These are phyloP conservation scores for Oryza meyeriana DNA, from an alignment of 176 grass and related monocot genomes.

Conservation along the genomic window DNA sequence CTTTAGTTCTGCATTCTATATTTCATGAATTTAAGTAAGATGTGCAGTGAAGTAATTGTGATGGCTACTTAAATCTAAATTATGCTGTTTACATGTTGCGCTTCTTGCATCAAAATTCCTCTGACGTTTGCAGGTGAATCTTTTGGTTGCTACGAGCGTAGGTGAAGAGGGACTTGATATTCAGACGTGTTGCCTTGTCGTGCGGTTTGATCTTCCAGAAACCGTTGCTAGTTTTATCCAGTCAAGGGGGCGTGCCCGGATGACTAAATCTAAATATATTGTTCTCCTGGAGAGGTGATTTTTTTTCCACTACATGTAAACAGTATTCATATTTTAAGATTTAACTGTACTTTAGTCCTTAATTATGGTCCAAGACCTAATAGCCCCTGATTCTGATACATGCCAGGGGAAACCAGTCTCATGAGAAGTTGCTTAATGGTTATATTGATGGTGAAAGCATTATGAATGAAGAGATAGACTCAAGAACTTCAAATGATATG, in stretches of 20 bases:
- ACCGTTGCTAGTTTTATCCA: slow-evolving; percentile 91
- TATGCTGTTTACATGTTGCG: slow-evolving; percentile 17
- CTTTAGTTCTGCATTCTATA: background rate
- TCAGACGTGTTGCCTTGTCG: slow-evolving; percentile 90
- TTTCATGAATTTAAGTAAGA: background rate
- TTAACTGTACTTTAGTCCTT: slow-evolving; percentile 18
- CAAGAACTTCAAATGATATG: slow-evolving; percentile 66
- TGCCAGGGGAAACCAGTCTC: slow-evolving; percentile 67
- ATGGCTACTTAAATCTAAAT: slow-evolving; percentile 1
- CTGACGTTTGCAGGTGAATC: slow-evolving; percentile 69
- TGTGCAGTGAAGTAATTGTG: slow-evolving; percentile 10
- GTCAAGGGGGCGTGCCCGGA: slow-evolving; percentile 86
- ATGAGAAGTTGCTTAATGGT: slow-evolving; percentile 74
- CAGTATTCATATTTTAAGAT: slow-evolving; percentile 13
- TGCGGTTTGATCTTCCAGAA: slow-evolving; percentile 97
- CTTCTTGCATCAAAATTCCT: slow-evolving; percentile 31
- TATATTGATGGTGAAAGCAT: slow-evolving; percentile 69
- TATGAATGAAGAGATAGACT: slow-evolving; percentile 76
- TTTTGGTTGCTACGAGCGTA: slow-evolving; percentile 93
- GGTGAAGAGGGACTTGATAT: slow-evolving; percentile 99
- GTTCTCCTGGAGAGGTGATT: slow-evolving; percentile 86
- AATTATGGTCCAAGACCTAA: background rate
- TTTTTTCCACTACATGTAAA: background rate
- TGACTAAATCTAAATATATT: slow-evolving; percentile 78
- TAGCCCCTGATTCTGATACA: slow-evolving; percentile 22